These are phyloP conservation scores for Moesziomyces parantarcticus DNA, from an alignment of 1,284 basidiomycete genomes.

Conservation along the genomic window DNA sequence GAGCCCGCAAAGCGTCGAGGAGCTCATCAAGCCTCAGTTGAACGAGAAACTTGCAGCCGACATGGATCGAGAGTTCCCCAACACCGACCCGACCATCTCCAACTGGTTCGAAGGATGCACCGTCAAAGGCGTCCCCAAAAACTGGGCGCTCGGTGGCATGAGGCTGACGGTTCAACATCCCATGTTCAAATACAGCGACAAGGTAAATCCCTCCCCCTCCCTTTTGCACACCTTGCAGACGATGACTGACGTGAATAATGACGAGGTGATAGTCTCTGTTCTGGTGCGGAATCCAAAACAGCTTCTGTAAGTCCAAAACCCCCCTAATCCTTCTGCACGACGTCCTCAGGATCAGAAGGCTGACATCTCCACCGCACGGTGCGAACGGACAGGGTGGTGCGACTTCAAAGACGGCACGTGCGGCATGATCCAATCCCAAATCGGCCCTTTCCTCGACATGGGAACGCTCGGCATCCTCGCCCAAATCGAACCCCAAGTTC, in stretches of 20 bases:
- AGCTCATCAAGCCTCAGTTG: conserved; percentile 50
- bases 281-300: conserved; percentile 50
- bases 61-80: conserved; percentile 38
- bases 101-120: conserved; percentile 39
- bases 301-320: conserved; percentile 16
- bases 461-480: conserved; percentile 30
- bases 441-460: conserved; percentile 45
- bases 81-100: conserved; percentile 24
- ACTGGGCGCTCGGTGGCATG: conserved; percentile 42
- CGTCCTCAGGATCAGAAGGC: not conserved
- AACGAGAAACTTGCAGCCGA: conserved; percentile 30
- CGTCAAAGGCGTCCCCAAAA: conserved; percentile 36
- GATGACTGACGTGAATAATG: too few relatives aligned
- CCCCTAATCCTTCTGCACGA: not conserved
- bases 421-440: conserved; percentile 44
- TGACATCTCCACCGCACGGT: not conserved
- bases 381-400: conserved; percentile 14
- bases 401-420: conserved; percentile 39
- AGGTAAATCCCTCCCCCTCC: not conserved
- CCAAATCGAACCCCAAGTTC: conserved; percentile 35
- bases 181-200: conserved; percentile 33
- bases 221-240: too few relatives aligned
- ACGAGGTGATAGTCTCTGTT: conserved; percentile 28
- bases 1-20: conserved; percentile 43
- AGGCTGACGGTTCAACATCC: conserved; percentile 32